A percentile compares a stretch with the other conserved stretches of the same genome.
Evolutionary conservation across 2,329 filamentous ascomycete genomes (phyloP).

Genomic region (Parafenestella ontariensis): DNA sequence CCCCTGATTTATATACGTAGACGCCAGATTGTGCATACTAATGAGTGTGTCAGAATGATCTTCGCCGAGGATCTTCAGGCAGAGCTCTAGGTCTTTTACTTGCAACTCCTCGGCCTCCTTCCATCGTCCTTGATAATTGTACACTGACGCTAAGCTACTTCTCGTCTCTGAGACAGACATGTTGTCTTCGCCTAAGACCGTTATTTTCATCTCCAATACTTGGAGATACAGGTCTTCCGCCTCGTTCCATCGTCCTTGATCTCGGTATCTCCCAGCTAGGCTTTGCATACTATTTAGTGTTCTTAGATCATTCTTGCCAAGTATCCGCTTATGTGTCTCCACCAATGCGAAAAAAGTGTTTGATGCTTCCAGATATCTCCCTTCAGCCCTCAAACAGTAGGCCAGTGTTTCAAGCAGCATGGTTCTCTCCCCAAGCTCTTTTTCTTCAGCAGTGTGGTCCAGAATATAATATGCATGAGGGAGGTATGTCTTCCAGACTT

Average conservation of each 20-base stretch:
- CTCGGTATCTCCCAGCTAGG: neutral
- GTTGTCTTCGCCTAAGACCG: neutral
- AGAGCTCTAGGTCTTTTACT: too few species aligned
- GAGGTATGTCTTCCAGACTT: slow-evolving; percentile 6
- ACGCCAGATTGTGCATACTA: too few species aligned
- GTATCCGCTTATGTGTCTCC: neutral
- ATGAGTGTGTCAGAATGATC: too few species aligned
- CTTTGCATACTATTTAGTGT: neutral
- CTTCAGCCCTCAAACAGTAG: neutral
- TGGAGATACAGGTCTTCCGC: neutral
- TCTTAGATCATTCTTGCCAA: neutral
- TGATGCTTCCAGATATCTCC: neutral
- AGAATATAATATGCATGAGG: neutral
- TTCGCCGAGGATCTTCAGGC: neutral
- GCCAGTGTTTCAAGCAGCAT: neutral
- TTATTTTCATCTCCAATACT: neutral
- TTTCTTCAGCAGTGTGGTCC: neutral
- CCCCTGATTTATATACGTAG: neutral
- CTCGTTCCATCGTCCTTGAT: neutral
- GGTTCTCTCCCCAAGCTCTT: neutral
- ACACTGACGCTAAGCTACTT: too few species aligned
- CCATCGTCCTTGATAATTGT: too few species aligned
- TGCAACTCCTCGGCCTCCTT: too few species aligned
- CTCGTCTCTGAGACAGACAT: neutral
- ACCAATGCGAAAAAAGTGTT: neutral